These are phyloP conservation scores for Starmerella cellae DNA, from an alignment of 805 yeast genomes.

Conservation along the genomic window DNA sequence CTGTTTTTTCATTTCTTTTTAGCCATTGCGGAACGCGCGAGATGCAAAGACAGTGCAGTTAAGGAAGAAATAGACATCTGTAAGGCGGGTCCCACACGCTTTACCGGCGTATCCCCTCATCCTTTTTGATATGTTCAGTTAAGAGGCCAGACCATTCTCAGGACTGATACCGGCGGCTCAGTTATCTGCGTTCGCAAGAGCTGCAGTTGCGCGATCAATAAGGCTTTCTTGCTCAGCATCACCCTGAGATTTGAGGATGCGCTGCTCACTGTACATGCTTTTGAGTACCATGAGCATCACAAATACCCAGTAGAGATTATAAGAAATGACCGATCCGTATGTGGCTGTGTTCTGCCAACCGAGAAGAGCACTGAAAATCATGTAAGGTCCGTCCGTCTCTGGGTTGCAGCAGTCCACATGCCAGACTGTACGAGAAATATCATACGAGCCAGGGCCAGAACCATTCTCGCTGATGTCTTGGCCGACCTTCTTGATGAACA, in stretches of 20 bases:
- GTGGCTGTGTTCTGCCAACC: conserved; percentile 96
- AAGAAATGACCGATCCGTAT: conserved; percentile 67
- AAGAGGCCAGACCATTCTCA: too few relatives aligned
- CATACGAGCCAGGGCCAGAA: conserved; percentile 87
- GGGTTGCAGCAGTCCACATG: conserved; percentile 93
- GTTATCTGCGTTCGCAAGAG: too few relatives aligned
- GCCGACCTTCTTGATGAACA: conserved; percentile 64
- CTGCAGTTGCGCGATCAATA: conserved; percentile 15
- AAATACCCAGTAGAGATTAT: conserved; percentile 55
- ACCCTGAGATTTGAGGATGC: background rate
- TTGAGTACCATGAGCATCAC: conserved; percentile 34
- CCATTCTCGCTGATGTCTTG: conserved; percentile 80
- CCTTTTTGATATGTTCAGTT: too few relatives aligned
- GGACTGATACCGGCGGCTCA: too few relatives aligned
- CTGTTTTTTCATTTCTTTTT: too few relatives aligned
- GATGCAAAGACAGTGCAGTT: too few relatives aligned
- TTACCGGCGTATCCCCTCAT: too few relatives aligned
- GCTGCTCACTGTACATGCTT: conserved; percentile 35
- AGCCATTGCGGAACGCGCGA: too few relatives aligned
- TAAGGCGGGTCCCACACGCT: too few relatives aligned
- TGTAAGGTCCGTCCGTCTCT: conserved; percentile 83
- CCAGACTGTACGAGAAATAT: conserved; percentile 68
- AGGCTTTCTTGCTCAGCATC: conserved; percentile 13
- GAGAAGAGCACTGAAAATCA: conserved; percentile 72
- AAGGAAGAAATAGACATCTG: too few relatives aligned